Evolutionary conservation across 2,329 filamentous ascomycete species (phyloP), one percentile per base, ranked within the genome.

Genomic region (Capronia americana): DNA sequence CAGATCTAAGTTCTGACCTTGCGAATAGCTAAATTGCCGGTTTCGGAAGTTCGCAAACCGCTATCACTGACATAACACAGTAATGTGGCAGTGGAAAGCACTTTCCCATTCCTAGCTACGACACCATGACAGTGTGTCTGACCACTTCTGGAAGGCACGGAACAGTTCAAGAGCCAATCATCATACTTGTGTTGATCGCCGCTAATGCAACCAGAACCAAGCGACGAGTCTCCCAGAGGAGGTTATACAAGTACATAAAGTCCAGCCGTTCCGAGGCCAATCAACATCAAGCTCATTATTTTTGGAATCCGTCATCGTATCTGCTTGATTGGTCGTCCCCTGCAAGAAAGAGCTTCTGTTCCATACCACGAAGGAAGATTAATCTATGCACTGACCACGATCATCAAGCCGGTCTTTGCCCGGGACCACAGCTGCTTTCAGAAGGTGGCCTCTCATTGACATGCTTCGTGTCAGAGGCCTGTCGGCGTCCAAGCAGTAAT

Each of bases 1-100:
- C 57, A 44, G 38, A 61, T 32, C 57, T 61, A 28, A 48, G 48
- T 61, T 24, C 58, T 54, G 28, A 61, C 34, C n/a, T 26, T 41
- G n/a, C n/a, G 1, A 28, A 30, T 14, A 17, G 11, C 28, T 34
- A n/a, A 55, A 34, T 23, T 55, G 17, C 53, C 26, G 4, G n/a
- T 26, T 55, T 55, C 10, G 17, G 53, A 28, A 55, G 28, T 55
- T 54, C 28, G 53, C n/a, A 17, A 20, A 23, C 24, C 28, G 17
- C 28, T 23, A 4, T 17, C 10, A 34, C 28, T 20, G 53, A 34
- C 26, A 23, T 55, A 34, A 51, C 17, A n/a, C 38, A n/a, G 17
- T 3, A 41, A 7, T 41, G 38, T 41, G 38, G 38, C 38, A 41
- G 10, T 41, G 1, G 28, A n/a, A n/a, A n/a, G 38, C 20, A 17